phyloP scores from a whole-genome alignment of 2,329 filamentous ascomycete species.

The Dothideomycetes sp. region DNA sequence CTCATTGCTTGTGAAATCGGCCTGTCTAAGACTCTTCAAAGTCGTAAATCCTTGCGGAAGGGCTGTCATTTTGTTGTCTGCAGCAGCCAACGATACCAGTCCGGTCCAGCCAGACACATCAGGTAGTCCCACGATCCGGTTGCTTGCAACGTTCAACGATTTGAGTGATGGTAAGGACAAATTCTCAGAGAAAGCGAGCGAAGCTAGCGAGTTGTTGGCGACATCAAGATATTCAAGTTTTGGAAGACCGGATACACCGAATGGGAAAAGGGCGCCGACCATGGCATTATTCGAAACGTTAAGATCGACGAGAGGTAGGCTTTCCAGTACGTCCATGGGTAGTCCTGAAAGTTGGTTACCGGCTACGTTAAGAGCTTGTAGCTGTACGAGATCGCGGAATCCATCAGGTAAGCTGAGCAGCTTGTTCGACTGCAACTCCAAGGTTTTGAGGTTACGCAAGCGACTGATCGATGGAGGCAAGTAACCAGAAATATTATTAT shows the following conservation, averaged over 20 bases:
- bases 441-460: slow-evolving; percentile 61
- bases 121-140: slow-evolving; percentile 65
- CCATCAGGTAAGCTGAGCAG: slow-evolving; percentile 61
- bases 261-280: slow-evolving; percentile 59
- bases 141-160: slow-evolving; percentile 68
- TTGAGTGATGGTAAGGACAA: slow-evolving; percentile 64
- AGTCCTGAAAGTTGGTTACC: slow-evolving; percentile 67
- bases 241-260: slow-evolving; percentile 39
- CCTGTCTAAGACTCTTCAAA: slow-evolving; percentile 60
- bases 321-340: slow-evolving; percentile 59
- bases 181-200: slow-evolving; percentile 37
- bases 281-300: slow-evolving; percentile 70
- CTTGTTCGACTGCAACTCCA: slow-evolving; percentile 76
- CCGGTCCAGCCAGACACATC: slow-evolving; percentile 64
- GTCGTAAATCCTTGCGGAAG: slow-evolving; percentile 69
- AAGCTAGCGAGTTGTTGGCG: slow-evolving; percentile 62
- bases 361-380: slow-evolving; percentile 70
- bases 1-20: slow-evolving; percentile 79
- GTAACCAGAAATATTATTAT: slow-evolving; percentile 63
- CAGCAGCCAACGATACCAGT: slow-evolving; percentile 63
- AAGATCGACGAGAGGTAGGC: slow-evolving; percentile 64
- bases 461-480: slow-evolving; percentile 55
- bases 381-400: slow-evolving; percentile 55
- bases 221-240: slow-evolving; percentile 69
- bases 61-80: slow-evolving; percentile 68